A percentile compares a stretch with the other conserved stretches of the same genome.
Evolutionary conservation across 2,329 filamentous ascomycete species (phyloP).

Genomic region (Stachybotrys chartarum): DNA sequence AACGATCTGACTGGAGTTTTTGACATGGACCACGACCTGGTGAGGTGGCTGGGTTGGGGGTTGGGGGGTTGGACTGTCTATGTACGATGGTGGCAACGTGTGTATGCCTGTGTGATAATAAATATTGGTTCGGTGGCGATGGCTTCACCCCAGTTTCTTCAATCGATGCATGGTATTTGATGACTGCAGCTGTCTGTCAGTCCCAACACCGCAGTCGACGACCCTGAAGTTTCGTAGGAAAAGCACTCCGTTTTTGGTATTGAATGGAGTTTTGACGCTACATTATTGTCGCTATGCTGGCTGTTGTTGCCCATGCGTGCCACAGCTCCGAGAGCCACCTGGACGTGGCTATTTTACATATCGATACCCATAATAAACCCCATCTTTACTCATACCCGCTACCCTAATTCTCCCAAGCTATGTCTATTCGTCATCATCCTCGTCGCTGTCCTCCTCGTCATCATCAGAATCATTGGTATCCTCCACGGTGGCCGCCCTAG

Average conservation of each 20-base stretch:
- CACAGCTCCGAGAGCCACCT: background rate
- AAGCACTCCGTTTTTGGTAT: background rate
- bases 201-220: no score
- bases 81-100: no score
- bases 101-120: no score
- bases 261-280: background rate
- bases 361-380: background rate
- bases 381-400: background rate
- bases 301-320: background rate
- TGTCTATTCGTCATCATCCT: background rate
- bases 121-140: no score
- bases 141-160: no score
- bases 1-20: background rate
- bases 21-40: background rate
- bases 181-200: no score
- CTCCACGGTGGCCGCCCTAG: constrained; percentile 38
- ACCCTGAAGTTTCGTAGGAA: background rate
- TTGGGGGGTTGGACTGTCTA: no score
- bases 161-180: no score
- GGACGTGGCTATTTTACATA: background rate
- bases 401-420: no score
- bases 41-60: background rate
- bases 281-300: background rate
- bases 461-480: constrained; percentile 22
- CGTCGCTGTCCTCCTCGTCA: background rate